Conservation (phyloP, 306 rosid genomes). For the Pachyrhizus erosus region DNA sequence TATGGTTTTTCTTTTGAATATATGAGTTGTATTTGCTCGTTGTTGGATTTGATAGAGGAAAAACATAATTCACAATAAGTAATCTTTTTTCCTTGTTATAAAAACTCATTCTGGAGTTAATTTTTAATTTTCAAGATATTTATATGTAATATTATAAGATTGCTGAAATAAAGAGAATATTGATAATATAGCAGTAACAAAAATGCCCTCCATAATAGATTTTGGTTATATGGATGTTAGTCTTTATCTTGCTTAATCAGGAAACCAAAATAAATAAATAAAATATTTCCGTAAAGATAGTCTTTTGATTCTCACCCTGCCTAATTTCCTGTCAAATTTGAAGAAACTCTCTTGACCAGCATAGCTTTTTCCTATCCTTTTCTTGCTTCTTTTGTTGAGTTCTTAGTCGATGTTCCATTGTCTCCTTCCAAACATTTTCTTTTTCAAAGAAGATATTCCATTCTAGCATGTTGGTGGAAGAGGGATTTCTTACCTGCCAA, state of each 20-base stretch:
- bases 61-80: not conserved
- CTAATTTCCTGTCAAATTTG: not conserved
- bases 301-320: not conserved
- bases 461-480: slow-evolving; percentile 6
- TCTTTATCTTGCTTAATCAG: not conserved
- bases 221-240: not conserved
- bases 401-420: not conserved
- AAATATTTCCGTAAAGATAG: not conserved
- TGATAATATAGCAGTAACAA: not conserved
- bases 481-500: slow-evolving; percentile 35
- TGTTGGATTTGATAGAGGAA: slow-evolving; percentile 33
- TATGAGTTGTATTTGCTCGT: not conserved
- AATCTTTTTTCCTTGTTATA: slow-evolving; percentile 9
- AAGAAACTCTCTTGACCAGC: not conserved
- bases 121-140: not conserved
- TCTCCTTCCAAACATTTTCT: not conserved
- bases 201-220: not conserved
- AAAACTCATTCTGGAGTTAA: not conserved
- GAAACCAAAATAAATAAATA: not conserved
- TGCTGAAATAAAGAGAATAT: not conserved
- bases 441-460: not conserved
- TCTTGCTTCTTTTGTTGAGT: not conserved
- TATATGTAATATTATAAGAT: not conserved
- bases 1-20: not conserved
- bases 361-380: slow-evolving; percentile 9